phyloP scores from a whole-genome alignment of 2,329 filamentous ascomycete species.

The Fusarium tricinctum region DNA sequence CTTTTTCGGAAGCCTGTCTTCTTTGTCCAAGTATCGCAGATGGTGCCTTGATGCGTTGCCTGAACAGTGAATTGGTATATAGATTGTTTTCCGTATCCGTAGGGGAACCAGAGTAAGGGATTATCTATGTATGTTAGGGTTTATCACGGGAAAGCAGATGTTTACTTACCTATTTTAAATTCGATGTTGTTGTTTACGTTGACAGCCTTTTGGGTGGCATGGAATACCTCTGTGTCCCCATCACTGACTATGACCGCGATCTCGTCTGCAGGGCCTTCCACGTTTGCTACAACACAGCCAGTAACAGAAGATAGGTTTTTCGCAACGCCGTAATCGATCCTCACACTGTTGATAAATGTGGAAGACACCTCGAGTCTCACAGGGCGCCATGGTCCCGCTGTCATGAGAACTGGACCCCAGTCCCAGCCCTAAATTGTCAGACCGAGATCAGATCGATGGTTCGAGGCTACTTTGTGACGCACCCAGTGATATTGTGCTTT shows the following conservation, averaged over 20 bases:
- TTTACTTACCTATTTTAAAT: background rate
- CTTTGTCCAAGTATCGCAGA: background rate
- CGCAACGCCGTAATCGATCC: slow-evolving; percentile 44
- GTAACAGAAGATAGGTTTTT: background rate
- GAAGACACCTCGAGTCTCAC: slow-evolving; percentile 73
- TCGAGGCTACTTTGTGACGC: background rate
- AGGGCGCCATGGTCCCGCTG: slow-evolving; percentile 75
- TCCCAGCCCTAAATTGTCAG: slow-evolving; percentile 68
- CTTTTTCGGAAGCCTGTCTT: slow-evolving; percentile 9
- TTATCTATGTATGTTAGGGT: background rate
- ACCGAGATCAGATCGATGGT: background rate
- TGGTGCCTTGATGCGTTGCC: background rate
- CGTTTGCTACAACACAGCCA: background rate
- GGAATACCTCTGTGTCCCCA: background rate
- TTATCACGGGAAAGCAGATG: background rate
- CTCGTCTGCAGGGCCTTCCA: background rate
- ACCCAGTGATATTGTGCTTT: slow-evolving; percentile 78
- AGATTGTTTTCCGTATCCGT: slow-evolving; percentile 25
- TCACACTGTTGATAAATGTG: slow-evolving; percentile 71
- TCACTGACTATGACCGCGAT: background rate
- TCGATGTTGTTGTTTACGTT: background rate
- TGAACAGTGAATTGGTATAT: slow-evolving; percentile 16
- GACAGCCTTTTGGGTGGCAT: background rate
- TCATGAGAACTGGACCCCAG: slow-evolving; percentile 75
- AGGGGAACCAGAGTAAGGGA: slow-evolving; percentile 2